Evolutionary conservation across 805 yeast species (phyloP), one percentile per base, ranked within the genome.

Genomic region (Wickerhamomyces queroliae): DNA sequence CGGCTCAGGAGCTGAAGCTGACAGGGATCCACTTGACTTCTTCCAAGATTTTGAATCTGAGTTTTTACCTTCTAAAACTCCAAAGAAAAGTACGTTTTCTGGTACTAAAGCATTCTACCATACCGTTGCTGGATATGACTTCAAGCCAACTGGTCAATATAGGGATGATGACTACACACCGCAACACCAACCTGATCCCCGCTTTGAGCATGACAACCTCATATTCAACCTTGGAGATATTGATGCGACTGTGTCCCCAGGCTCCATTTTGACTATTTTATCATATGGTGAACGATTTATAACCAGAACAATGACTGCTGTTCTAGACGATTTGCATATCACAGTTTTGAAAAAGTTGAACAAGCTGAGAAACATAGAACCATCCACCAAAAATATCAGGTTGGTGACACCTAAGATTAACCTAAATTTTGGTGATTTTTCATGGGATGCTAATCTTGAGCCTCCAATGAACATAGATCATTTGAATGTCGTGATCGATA

Each of bases 291-390:
- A 59, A 4, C 57, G 60, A 2, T 48, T 63, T 12, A 62, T 65
- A 19, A 58, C 57, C 15, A 62, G 64, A 13, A 63, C 72, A 3
- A 53, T 78, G 25, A 70, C 69, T 9, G 64, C 69, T 11, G 64
- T 78, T 5, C 62, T 89, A 49, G 96, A 90, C 56, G 56, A 57
- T 15, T 59, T 88, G 13, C 95, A 90, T 43, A 56, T 75, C 15
- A 74, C 76, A 9, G 73, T 83, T 3, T 66, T 85, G 11, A 57
- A 60, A 25, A 60, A 63, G 8, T 56, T 85, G 20, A 60, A 65
- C 20, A 37, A 37, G 7, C 55, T 62, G 18, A 50, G 70, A 33
- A 40, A 49, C 5, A 59, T 63, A 2, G 46, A 58, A 1, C 60
- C 69, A 1, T 48, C 56, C n/a, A 64, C 69, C 6, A 51, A 55